Evolutionary conservation across 305 asterid species (phyloP).

Genomic region (Solanum chacoense): DNA sequence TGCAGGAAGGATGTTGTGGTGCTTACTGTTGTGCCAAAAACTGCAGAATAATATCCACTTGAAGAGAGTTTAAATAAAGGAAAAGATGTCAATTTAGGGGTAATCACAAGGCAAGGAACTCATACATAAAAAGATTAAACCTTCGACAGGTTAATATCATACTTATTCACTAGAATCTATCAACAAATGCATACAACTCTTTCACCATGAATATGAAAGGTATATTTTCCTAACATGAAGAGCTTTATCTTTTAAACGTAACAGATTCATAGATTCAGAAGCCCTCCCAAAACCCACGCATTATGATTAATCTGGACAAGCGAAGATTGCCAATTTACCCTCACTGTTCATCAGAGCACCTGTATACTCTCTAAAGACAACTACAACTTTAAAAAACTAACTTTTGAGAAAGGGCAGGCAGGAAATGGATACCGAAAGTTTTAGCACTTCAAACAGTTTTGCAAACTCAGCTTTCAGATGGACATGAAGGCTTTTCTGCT

Average conservation of each 20-base stretch:
- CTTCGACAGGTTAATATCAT: background rate
- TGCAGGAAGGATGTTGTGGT: background rate
- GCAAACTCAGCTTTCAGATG: constrained; percentile 44
- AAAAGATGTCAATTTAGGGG: background rate
- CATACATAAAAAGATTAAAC: background rate
- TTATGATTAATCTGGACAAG: background rate
- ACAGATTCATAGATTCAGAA: background rate
- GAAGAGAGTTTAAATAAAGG: background rate
- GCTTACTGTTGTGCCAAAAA: background rate
- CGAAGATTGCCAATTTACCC: background rate
- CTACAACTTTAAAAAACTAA: background rate
- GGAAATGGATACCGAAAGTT: constrained; percentile 53
- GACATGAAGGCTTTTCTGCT: constrained; percentile 36
- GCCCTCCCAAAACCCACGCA: background rate
- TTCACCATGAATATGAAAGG: background rate
- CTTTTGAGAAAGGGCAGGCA: background rate
- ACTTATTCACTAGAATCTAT: background rate
- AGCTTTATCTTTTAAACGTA: background rate
- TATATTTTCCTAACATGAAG: background rate
- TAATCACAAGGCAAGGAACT: background rate
- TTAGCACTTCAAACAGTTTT: constrained; percentile 51
- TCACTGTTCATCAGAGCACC: background rate
- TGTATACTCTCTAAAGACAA: background rate
- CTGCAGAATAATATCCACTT: background rate
- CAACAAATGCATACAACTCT: background rate